Conservation (phyloP, 495 filamentous ascomycete genomes). For the Xylaria flabelliformis region DNA sequence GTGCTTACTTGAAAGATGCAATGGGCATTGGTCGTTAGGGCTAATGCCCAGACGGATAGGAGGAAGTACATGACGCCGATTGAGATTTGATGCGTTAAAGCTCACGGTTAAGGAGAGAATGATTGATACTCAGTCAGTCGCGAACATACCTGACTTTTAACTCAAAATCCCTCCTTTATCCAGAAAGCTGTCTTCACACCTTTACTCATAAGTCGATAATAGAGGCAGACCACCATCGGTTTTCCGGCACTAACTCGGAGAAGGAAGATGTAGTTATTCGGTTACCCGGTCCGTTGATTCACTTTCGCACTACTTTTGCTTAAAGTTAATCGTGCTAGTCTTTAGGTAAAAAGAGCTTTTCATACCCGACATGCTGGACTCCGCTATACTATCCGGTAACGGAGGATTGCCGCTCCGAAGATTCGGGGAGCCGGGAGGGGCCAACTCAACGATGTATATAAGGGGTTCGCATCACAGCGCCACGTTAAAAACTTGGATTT, state of each 20-base stretch:
- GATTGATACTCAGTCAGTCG: not conserved
- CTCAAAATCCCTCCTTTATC: not conserved
- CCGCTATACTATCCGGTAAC: not conserved
- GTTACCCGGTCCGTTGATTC: conserved; percentile 1
- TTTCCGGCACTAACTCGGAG: not conserved
- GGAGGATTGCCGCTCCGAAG: conserved; percentile 6
- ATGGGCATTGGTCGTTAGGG: not conserved
- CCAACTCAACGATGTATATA: not conserved
- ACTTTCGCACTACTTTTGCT: not conserved
- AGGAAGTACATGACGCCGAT: not conserved
- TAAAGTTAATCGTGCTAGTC: not conserved
- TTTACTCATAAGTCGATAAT: not conserved
- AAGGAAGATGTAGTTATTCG: not conserved
- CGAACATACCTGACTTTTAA: not conserved
- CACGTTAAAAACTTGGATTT: not conserved
- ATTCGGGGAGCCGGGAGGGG: not conserved
- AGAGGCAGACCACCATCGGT: not conserved
- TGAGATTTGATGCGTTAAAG: not conserved
- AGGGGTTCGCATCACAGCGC: not conserved
- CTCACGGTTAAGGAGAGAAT: not conserved
- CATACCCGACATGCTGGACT: not conserved
- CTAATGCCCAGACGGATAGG: not conserved
- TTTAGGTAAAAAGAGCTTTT: not conserved
- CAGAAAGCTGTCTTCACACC: not conserved
- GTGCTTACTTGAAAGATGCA: not conserved